phyloP scores from a whole-genome alignment of 2,329 filamentous ascomycete species.

The Ophiostoma montium region DNA sequence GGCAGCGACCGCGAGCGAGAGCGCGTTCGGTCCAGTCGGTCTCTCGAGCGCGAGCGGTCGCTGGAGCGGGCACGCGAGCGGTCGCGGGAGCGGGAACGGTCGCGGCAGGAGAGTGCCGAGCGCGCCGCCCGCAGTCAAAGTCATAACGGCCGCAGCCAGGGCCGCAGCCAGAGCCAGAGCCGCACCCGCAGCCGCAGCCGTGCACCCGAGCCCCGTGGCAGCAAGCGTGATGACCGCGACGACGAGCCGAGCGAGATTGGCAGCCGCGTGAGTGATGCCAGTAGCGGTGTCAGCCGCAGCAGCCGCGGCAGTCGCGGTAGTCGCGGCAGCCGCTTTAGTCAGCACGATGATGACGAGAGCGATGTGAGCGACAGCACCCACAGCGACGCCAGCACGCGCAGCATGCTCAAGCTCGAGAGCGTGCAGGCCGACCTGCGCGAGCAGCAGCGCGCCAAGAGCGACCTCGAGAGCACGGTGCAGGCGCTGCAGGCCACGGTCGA shows the following conservation, averaged over 20 bases:
- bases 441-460: slow-evolving; percentile 1
- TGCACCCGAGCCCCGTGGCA: too few species aligned
- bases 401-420: not conserved
- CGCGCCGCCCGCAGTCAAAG: too few species aligned
- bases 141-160: not conserved
- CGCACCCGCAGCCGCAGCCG: not conserved
- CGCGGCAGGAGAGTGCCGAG: not conserved
- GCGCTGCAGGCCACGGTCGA: not conserved
- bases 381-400: not conserved
- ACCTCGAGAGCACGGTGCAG: not conserved
- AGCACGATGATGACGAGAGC: too few species aligned
- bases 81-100: not conserved
- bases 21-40: not conserved
- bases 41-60: not conserved
- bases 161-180: not conserved
- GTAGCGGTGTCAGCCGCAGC: not conserved
- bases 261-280: not conserved
- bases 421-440: slow-evolving; percentile 1
- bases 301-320: not conserved
- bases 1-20: too few species aligned
- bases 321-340: not conserved
- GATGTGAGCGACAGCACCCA: not conserved
- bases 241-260: not conserved
- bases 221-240: not conserved
- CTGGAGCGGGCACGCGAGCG: not conserved